Evolutionary conservation across 2,329 filamentous ascomycete genomes (phyloP).

Genomic region (Diaporthe aspalathi): DNA sequence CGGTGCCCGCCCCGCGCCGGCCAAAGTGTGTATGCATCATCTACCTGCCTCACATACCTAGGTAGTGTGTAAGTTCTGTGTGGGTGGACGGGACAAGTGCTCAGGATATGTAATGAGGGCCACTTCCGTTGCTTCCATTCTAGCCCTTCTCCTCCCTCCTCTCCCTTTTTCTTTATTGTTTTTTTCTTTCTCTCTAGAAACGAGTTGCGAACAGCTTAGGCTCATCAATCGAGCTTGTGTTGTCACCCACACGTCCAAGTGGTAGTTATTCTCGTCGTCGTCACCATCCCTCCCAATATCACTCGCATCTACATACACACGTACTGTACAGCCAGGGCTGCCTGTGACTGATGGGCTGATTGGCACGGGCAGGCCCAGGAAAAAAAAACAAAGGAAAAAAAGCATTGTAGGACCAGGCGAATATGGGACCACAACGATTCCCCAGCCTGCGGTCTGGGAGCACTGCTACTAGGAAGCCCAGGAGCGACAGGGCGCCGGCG

Average conservation of each 20-base stretch:
- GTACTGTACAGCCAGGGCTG: neutral
- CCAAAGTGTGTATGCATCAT: conserved; percentile 2
- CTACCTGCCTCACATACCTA: neutral
- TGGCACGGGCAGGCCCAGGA: neutral
- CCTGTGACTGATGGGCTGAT: conserved; percentile 7
- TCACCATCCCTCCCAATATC: neutral
- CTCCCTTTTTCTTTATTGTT: neutral
- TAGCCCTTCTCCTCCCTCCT: neutral
- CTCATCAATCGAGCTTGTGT: neutral
- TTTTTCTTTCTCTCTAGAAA: neutral
- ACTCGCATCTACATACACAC: neutral
- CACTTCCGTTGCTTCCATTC: conserved; percentile 5
- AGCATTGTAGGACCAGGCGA: conserved; percentile 31
- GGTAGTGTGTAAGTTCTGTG: neutral
- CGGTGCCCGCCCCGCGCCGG: conserved; percentile 21
- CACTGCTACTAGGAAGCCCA: conserved; percentile 7
- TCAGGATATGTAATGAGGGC: conserved; percentile 29
- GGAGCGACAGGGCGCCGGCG: conserved; percentile 14
- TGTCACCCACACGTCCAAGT: neutral
- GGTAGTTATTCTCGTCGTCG: too few species aligned
- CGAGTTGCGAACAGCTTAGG: neutral
- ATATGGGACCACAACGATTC: conserved; percentile 55
- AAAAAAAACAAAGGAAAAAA: neutral
- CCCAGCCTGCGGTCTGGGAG: conserved; percentile 53
- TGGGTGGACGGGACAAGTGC: conserved; percentile 1